Base-by-base conservation (phyloP, 495 filamentous ascomycete species). In the Cercophora scortea region DNA sequence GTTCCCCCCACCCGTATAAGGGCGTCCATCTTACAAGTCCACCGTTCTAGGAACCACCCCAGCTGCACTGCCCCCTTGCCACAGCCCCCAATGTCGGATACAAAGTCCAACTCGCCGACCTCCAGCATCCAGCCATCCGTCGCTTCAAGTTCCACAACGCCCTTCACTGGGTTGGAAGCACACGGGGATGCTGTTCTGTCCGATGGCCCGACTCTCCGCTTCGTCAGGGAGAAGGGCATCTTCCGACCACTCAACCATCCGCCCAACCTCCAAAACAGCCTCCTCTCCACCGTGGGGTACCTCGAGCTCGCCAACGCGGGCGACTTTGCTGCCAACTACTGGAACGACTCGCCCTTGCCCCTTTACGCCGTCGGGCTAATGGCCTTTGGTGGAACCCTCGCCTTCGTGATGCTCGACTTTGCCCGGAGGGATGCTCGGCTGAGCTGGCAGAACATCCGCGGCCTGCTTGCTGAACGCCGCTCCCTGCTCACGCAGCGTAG, bases 271-370 rank as follows among this genome's bases (percentile, higher is more conserved):
- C 62, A 62, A 8, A 80, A 80, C 60, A 75, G 64, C 47, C 62
- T 80, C 1, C 68, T 78, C 16, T 64, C 68, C 0, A 66, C 71
- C 42, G 69, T 76, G 1, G 77, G 74, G 1, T 76, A 70, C 46
- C 67, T 80, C 32, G 77, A 80, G 52, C 64, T 79, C 13, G 74
- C 73, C 41, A 80, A 80, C 46, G 75, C 73, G 0, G 73, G 68
- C 2, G 77, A 80, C 54, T 78, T 80, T 41, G 73, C 77, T 0
- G 76, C 77, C 12, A 80, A 80, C 41, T 72, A 77, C 7, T 80
- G 74, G 75, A 80, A 80, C 42, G 46, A 71, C 19, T 65, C 68
- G 34, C 77, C 76, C 0, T 65, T 76, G 2, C 75, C 77, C 3
- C 61, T 45, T 3, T 71, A 71, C 43, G 74, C 73, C 4, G 61